phyloP scores from a whole-genome alignment of 1,284 basidiomycete species.

The Erythrobasidium hasegawianum region DNA sequence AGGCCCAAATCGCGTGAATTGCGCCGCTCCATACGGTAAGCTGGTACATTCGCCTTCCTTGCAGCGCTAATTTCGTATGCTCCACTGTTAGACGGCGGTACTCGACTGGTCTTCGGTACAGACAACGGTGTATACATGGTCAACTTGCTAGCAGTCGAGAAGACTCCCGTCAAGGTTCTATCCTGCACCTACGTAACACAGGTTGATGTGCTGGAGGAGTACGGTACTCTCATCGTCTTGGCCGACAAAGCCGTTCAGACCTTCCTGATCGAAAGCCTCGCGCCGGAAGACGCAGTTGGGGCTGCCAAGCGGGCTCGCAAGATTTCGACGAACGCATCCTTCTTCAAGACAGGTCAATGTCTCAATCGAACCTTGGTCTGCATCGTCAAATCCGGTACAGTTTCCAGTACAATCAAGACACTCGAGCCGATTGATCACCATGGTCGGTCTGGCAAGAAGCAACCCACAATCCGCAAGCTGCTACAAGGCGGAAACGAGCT shows the following conservation, averaged over 20 bases:
- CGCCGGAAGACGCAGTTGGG: constrained; percentile 81
- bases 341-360: constrained; percentile 95
- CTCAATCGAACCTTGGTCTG: constrained; percentile 92
- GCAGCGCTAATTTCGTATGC: constrained; percentile 13
- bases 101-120: constrained; percentile 89
- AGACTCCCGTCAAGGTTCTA: constrained; percentile 76
- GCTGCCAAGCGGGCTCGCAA: constrained; percentile 90
- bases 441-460: constrained; percentile 72
- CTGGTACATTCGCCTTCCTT: constrained; percentile 38
- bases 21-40: constrained; percentile 90
- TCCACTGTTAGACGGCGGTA: constrained; percentile 64
- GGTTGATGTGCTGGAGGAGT: constrained; percentile 94
- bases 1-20: constrained; percentile 79
- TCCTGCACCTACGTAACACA: constrained; percentile 85
- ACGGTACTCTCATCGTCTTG: constrained; percentile 89
- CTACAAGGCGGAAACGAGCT: constrained; percentile 93
- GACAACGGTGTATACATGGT: constrained; percentile 95
- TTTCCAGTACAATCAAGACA: constrained; percentile 96
- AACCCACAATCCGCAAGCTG: constrained; percentile 76
- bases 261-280: constrained; percentile 89
- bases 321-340: constrained; percentile 92
- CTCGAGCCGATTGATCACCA: constrained; percentile 92
- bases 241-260: constrained; percentile 75
- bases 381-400: constrained; percentile 89
- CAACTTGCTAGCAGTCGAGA: constrained; percentile 69